Evolutionary conservation across 2,329 filamentous ascomycete genomes (phyloP).

Genomic region (Paraphaeosphaeria minitans): DNA sequence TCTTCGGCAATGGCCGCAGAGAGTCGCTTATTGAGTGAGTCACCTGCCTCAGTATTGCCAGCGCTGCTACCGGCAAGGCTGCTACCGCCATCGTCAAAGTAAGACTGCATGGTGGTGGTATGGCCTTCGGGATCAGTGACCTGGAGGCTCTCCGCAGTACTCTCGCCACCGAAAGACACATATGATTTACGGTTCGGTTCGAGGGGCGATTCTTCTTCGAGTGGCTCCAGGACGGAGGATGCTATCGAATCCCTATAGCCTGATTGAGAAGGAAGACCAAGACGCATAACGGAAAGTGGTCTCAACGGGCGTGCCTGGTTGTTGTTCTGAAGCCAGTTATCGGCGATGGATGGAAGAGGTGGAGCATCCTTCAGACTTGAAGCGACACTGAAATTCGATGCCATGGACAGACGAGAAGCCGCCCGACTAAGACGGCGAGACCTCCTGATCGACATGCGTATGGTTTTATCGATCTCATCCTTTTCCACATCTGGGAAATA

Average conservation of each 20-base stretch:
- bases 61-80: constrained; percentile 72
- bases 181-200: constrained; percentile 95
- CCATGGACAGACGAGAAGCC: constrained; percentile 89
- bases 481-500: constrained; percentile 96
- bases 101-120: constrained; percentile 70
- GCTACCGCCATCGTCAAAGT: constrained; percentile 80
- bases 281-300: constrained; percentile 65
- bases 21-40: constrained; percentile 80
- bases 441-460: constrained; percentile 87
- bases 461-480: constrained; percentile 94
- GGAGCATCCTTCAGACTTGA: constrained; percentile 92
- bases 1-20: constrained; percentile 86
- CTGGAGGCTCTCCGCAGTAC: constrained; percentile 70
- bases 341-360: constrained; percentile 92
- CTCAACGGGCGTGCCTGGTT: constrained; percentile 55
- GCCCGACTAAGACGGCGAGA: constrained; percentile 91
- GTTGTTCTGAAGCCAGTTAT: constrained; percentile 78
- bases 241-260: constrained; percentile 85
- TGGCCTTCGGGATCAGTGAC: constrained; percentile 80
- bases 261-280: constrained; percentile 62
- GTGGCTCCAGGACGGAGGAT: constrained; percentile 84
- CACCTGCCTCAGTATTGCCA: constrained; percentile 61
- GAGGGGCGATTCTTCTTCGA: constrained; percentile 86
- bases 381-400: constrained; percentile 90
- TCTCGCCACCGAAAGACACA: constrained; percentile 80